phyloP scores from a whole-genome alignment of 495 filamentous ascomycete species.

The Lasiosphaeris hirsuta region DNA sequence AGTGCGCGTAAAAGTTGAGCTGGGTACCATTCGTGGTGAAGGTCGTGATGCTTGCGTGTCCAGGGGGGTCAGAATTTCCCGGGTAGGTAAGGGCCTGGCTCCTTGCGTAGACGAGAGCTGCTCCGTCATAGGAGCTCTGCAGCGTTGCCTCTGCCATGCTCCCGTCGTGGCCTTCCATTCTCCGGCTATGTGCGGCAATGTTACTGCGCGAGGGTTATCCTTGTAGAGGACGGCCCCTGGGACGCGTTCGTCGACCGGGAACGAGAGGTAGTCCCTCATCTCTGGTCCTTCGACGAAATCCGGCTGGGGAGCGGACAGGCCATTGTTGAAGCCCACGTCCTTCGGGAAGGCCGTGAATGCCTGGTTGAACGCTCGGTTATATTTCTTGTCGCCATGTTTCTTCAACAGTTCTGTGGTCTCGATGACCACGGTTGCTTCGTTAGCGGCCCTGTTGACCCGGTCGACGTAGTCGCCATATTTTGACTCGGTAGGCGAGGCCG shows the following conservation, averaged over 20 bases:
- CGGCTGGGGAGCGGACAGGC: too few species aligned
- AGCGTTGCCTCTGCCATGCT: too few species aligned
- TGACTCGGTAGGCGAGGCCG: slow-evolving; percentile 24
- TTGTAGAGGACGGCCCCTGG: too few species aligned
- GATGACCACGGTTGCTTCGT: slow-evolving; percentile 23
- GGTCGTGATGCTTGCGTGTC: slow-evolving; percentile 29
- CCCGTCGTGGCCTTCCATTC: slow-evolving; percentile 29
- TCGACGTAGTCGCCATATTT: slow-evolving; percentile 18
- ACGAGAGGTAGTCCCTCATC: slow-evolving; percentile 24
- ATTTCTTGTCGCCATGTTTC: slow-evolving; percentile 15
- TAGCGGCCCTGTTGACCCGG: slow-evolving; percentile 16
- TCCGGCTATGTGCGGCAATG: slow-evolving; percentile 32
- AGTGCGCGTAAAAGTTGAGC: slow-evolving; percentile 34
- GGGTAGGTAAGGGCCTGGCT: slow-evolving; percentile 28
- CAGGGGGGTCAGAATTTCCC: slow-evolving; percentile 25
- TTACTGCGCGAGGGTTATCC: slow-evolving; percentile 23
- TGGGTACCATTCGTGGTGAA: slow-evolving; percentile 34
- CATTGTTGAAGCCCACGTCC: slow-evolving; percentile 33
- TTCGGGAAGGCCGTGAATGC: slow-evolving; percentile 26
- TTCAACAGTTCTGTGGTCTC: slow-evolving; percentile 18
- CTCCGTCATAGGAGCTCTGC: slow-evolving; percentile 29
- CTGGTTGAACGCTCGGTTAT: slow-evolving; percentile 22
- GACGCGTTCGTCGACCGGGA: slow-evolving; percentile 29
- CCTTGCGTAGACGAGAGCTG: slow-evolving; percentile 30
- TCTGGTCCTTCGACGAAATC: slow-evolving; percentile 27